These are phyloP conservation scores for Anthostomella pinea DNA, from an alignment of 2,329 filamentous ascomycete species.

Conservation along the genomic window DNA sequence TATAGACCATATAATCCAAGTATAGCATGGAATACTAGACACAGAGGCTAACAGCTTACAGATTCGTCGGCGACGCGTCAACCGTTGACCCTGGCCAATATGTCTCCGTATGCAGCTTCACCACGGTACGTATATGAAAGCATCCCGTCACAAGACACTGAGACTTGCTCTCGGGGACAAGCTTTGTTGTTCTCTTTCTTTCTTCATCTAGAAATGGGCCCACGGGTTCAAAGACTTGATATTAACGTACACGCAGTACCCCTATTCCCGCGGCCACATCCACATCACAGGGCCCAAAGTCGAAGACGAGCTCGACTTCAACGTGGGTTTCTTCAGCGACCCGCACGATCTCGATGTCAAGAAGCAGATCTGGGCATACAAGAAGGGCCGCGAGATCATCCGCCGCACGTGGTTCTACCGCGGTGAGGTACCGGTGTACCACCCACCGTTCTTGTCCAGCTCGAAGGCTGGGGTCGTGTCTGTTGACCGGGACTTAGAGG, in stretches of 20 bases:
- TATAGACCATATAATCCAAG: too few relatives aligned
- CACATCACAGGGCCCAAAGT: conserved; percentile 51
- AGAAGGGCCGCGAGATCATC: conserved; percentile 59
- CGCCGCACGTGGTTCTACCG: conserved; percentile 52
- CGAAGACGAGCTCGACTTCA: conserved; percentile 50
- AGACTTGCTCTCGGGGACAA: too few relatives aligned
- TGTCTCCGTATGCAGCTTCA: conserved; percentile 48
- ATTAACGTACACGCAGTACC: too few relatives aligned
- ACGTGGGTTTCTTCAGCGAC: conserved; percentile 56
- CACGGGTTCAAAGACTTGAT: too few relatives aligned
- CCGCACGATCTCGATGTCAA: conserved; percentile 49
- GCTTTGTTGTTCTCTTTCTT: too few relatives aligned
- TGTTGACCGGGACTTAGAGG: background rate
- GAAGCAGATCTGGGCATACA: conserved; percentile 62
- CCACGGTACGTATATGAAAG: too few relatives aligned
- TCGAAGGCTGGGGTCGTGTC: conserved; percentile 34
- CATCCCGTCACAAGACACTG: too few relatives aligned
- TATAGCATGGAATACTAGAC: too few relatives aligned
- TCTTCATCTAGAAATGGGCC: too few relatives aligned
- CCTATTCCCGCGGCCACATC: conserved; percentile 57
- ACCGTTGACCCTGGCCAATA: conserved; percentile 40
- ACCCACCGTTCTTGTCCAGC: conserved; percentile 42
- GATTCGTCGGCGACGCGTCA: conserved; percentile 16
- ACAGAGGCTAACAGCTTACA: conserved; percentile 1
- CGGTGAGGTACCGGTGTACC: conserved; percentile 41